Base-by-base conservation (phyloP, 495 filamentous ascomycete genomes). In the Tuber magnatum region DNA sequence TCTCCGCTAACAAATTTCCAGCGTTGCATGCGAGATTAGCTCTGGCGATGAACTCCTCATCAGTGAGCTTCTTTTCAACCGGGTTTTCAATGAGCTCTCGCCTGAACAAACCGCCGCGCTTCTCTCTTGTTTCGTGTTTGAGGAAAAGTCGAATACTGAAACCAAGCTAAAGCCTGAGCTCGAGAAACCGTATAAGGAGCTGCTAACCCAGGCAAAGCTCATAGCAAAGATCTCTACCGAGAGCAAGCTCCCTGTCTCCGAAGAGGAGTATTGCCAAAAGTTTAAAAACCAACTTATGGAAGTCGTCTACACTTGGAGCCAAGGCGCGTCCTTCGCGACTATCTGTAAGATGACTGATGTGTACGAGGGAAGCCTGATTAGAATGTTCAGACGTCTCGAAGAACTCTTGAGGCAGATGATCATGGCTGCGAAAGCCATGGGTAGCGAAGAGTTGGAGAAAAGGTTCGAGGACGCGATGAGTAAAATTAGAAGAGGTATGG, bases 301-400 rank as follows among this genome's bases (percentile, higher is more conserved):
- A 79, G 94, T 97, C 44, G 93, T 99, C 41, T 91, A 91, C 82
- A 92, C 92, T 24, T 99, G 95, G 95, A 89, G 92, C n/a, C 89
- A 94, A 74, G 96, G 94, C 70, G 92, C 91, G 78, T 90, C 92
- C 8, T 99, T 99, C 85, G 89, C 92, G n/a, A 89, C 95, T 74
- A 97, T 99, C 73, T 98, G 95, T 84, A 94, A 94, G 91, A 97
- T 97, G 94, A 97, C 95, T 42, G 94, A 97, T 83, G 92, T 94
- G 51, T 99, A 97, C 84, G 95, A 99, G 83, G 95, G 95, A 69
- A 97, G 91, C 74, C 86, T 99, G 78, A 98, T 99, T 81, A 92
- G 95, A 44, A 89, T 97, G 70, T 98, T 99, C 88, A 90, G 95
- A 70, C 91, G 96, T 35, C 85, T 99, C 48, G 96, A 99, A 84